Evolutionary conservation across 139 green algal species (phyloP), one percentile per base, ranked within the genome.

Genomic region (Chlamydomonas sphaeroides): DNA sequence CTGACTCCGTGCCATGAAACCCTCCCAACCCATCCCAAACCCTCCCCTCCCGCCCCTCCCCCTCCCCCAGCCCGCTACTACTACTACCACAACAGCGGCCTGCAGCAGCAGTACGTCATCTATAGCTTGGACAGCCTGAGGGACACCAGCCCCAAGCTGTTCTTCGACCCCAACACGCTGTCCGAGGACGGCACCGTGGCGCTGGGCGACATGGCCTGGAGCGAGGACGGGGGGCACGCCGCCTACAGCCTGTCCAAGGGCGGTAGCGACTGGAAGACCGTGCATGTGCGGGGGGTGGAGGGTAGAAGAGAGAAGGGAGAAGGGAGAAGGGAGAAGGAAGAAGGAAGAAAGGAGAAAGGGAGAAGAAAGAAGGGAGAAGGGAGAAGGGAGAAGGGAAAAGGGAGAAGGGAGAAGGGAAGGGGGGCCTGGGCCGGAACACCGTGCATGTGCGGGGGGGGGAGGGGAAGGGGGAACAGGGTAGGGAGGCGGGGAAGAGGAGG

Each of bases 91-190:
- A 99, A 98, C 88, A 91, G 79, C 32, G 94, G 95, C 17, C 89
- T 98, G 73, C 96, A 98, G 87, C 85, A 91, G 53, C 95, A 98
- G 85, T 93, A 88, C 49, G 91, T 96, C 38, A 68, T 98, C 33
- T 97, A 96, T 86, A 62, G 56, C 23, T 53, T 53, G 45, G 45
- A n/a, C n/a, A n/a, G n/a, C n/a, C n/a, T n/a, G n/a, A n/a, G n/a
- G n/a, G n/a, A n/a, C n/a, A n/a, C n/a, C n/a, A n/a, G n/a, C 11
- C 45, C 45, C 45, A 14, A 10, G 45, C 45, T 53, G 11, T 53
- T 99, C n/a, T 80, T 98, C 21, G 95, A 99, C 90, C 96, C 96
- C 78, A 99, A 99, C 92, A 92, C 81, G 3, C 90, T 98, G 15
- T 92, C 79, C 17, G 80, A 80, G 21, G 94, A 97, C 78, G 95